These are phyloP conservation scores for Salix dunnii DNA, from an alignment of 345 rosid species.

Conservation along the genomic window DNA sequence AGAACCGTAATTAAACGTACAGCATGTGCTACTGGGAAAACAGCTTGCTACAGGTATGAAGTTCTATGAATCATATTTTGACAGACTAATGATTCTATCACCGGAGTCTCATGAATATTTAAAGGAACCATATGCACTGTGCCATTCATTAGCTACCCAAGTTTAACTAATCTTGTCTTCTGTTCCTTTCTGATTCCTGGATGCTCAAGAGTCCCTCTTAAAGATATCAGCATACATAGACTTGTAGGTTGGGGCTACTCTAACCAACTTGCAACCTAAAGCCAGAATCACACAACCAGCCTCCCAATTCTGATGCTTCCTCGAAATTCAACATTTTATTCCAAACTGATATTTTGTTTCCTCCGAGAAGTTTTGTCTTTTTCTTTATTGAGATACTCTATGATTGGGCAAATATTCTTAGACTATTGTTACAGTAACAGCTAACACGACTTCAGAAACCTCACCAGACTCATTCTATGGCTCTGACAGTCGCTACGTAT, in stretches of 20 bases:
- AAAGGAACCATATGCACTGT: conserved; percentile 1
- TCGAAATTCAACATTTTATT: conserved; percentile 26
- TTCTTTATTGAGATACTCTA: background rate
- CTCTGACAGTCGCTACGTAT: background rate
- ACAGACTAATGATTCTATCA: background rate
- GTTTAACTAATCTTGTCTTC: conserved; percentile 2
- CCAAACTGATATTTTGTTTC: conserved; percentile 34
- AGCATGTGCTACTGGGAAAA: background rate
- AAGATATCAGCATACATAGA: conserved; percentile 27
- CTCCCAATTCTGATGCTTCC: conserved; percentile 38
- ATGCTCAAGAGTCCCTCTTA: conserved; percentile 23
- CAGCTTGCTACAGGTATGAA: background rate
- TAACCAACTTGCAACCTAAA: conserved; percentile 50
- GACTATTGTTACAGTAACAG: background rate
- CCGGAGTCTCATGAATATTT: background rate
- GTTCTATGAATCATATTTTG: background rate
- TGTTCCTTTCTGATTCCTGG: conserved; percentile 1
- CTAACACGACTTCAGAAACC: background rate
- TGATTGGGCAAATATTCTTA: background rate
- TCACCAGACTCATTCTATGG: background rate
- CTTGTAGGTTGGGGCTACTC: conserved; percentile 34
- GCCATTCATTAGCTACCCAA: background rate
- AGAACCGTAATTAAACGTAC: background rate
- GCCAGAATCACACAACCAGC: conserved; percentile 38
- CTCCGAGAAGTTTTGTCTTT: background rate